These are phyloP conservation scores for Hypoxylon sp. DNA, from an alignment of 2,329 filamentous ascomycete species.

Conservation along the genomic window DNA sequence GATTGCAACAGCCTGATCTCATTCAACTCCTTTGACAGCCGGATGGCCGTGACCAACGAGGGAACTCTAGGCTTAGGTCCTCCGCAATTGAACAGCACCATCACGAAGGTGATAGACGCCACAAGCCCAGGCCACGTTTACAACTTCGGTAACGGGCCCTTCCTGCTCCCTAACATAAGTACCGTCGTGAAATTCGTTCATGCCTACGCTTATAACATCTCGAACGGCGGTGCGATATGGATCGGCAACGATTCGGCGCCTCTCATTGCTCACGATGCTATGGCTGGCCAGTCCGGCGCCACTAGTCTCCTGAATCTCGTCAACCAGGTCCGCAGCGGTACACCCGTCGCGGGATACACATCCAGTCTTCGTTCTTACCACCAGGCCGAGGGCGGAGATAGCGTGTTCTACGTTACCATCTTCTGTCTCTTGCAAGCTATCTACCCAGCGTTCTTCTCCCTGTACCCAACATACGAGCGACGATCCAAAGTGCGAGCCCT, in stretches of 20 bases:
- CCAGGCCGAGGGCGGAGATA: slow-evolving; percentile 41
- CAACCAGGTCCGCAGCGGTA: slow-evolving; percentile 41
- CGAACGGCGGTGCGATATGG: slow-evolving; percentile 41
- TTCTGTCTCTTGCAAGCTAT: slow-evolving; percentile 63
- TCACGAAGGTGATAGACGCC: slow-evolving; percentile 24
- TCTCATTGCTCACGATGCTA: slow-evolving; percentile 37
- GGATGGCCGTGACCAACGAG: slow-evolving; percentile 1
- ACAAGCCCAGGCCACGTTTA: background rate
- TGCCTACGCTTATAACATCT: slow-evolving; percentile 31
- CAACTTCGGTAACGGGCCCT: slow-evolving; percentile 19
- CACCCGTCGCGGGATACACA: slow-evolving; percentile 32
- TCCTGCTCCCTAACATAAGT: slow-evolving; percentile 34
- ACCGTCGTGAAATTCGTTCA: slow-evolving; percentile 39
- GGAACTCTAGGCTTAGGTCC: slow-evolving; percentile 32
- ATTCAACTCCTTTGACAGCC: slow-evolving; percentile 15
- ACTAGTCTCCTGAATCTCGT: slow-evolving; percentile 41
- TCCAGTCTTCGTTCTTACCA: slow-evolving; percentile 34
- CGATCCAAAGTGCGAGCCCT: slow-evolving; percentile 72
- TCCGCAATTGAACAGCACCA: slow-evolving; percentile 31
- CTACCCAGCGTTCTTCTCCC: slow-evolving; percentile 74
- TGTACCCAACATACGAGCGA: slow-evolving; percentile 75
- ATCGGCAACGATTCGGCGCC: slow-evolving; percentile 39
- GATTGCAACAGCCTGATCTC: slow-evolving; percentile 40
- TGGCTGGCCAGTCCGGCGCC: background rate
- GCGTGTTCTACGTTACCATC: slow-evolving; percentile 45